Evolutionary conservation across 177 flowering plant species (phyloP).

Genomic region (Vitis hybrid): DNA sequence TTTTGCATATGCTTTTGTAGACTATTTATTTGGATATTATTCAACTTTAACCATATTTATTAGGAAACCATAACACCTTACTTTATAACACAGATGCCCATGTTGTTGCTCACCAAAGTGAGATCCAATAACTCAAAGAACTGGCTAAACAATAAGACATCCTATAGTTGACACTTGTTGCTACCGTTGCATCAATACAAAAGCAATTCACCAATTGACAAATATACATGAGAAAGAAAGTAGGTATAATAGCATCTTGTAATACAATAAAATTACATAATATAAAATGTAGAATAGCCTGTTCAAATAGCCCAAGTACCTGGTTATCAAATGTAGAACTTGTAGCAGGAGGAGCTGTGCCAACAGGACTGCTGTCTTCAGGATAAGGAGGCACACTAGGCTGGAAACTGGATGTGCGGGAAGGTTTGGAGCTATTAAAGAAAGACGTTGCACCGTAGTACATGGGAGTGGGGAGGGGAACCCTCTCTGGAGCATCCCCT

Average conservation of each 20-base stretch:
- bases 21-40: too few relatives aligned
- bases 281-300: background rate
- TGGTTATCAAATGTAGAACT: slow-evolving; percentile 43
- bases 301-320: slow-evolving; percentile 21
- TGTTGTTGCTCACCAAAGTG: too few relatives aligned
- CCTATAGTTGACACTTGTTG: too few relatives aligned
- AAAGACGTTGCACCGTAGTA: slow-evolving; percentile 37
- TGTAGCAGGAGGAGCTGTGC: slow-evolving; percentile 49
- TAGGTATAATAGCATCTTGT: background rate
- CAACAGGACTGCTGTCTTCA: slow-evolving; percentile 22
- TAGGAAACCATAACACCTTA: too few relatives aligned
- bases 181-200: too few relatives aligned
- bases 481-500: slow-evolving; percentile 50
- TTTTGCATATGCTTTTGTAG: too few relatives aligned
- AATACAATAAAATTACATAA: background rate
- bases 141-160: too few relatives aligned
- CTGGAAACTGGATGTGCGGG: slow-evolving; percentile 39
- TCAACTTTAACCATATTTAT: too few relatives aligned
- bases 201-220: too few relatives aligned
- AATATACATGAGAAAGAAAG: background rate
- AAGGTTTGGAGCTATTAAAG: slow-evolving; percentile 33
- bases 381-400: slow-evolving; percentile 48
- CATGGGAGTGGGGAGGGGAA: slow-evolving; percentile 80
- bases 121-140: too few relatives aligned
- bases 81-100: too few relatives aligned